Evolutionary conservation across 306 rosid genomes (phyloP).

Genomic region (Acmispon strigosus): DNA sequence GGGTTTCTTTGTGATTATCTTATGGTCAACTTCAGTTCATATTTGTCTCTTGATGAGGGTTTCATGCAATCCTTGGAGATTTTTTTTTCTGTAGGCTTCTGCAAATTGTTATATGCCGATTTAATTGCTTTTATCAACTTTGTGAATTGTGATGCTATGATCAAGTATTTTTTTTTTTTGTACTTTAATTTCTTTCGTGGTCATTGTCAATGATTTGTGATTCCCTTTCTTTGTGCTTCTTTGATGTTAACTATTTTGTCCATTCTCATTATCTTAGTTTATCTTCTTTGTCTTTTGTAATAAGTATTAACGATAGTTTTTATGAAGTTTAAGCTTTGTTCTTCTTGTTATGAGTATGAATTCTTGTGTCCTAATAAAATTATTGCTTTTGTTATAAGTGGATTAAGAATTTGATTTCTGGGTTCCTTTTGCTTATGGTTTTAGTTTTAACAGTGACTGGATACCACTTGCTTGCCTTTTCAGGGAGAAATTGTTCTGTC

Average conservation of each 20-base stretch:
- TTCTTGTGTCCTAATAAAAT: constrained; percentile 8
- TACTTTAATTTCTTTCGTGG: background rate
- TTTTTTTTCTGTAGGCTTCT: too few relatives aligned
- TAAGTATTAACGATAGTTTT: background rate
- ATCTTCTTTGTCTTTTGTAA: background rate
- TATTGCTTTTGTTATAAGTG: background rate
- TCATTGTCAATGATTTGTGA: constrained; percentile 14
- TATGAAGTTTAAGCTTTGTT: background rate
- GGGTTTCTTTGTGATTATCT: constrained; percentile 22
- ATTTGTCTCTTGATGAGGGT: background rate
- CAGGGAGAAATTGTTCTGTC: constrained; percentile 45
- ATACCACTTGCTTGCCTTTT: constrained; percentile 27
- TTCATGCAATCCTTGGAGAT: background rate
- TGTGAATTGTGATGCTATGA: background rate
- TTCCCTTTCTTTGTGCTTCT: constrained; percentile 1
- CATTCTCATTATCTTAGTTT: background rate
- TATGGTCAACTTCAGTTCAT: constrained; percentile 11
- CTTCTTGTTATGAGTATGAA: background rate
- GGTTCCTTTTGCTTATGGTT: background rate
- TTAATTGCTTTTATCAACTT: constrained; percentile 3
- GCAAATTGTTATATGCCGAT: background rate
- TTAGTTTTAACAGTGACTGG: background rate
- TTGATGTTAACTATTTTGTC: constrained; percentile 11
- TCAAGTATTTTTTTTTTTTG: background rate
- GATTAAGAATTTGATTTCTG: constrained; percentile 1